These are phyloP conservation scores for Hyparrhenia diplandra DNA, from an alignment of 176 grass and related monocot genomes.

Conservation along the genomic window DNA sequence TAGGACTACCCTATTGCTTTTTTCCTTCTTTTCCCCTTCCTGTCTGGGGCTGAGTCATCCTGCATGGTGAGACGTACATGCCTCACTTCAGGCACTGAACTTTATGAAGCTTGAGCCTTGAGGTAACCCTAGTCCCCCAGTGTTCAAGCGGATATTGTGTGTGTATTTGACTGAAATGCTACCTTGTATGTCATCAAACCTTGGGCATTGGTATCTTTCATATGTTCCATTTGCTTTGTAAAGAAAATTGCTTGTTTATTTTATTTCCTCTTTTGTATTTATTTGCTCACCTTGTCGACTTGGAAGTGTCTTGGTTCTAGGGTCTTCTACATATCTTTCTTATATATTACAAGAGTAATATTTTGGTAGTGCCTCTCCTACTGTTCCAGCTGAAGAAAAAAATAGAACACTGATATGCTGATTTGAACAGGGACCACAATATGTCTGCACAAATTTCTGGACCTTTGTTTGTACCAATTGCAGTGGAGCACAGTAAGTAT, in stretches of 20 bases:
- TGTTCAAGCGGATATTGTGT: not conserved
- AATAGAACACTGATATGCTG: conserved; percentile 35
- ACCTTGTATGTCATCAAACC: not conserved
- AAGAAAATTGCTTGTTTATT: conserved; percentile 1
- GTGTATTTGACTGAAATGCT: not conserved
- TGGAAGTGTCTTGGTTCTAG: not conserved
- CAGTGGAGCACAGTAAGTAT: conserved; percentile 97
- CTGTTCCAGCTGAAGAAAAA: not conserved
- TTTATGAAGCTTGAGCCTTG: conserved; percentile 17
- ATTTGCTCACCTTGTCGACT: not conserved
- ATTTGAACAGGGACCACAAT: conserved; percentile 86
- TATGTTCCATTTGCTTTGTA: conserved; percentile 25
- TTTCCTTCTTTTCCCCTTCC: not conserved
- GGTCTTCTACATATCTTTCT: not conserved
- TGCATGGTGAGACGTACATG: not conserved
- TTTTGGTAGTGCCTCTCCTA: not conserved
- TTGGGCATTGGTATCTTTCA: not conserved
- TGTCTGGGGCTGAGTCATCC: not conserved
- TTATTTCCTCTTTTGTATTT: not conserved
- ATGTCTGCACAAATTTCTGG: conserved; percentile 98
- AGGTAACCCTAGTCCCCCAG: not conserved
- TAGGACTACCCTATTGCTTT: not conserved
- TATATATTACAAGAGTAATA: not conserved
- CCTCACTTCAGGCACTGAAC: not conserved
- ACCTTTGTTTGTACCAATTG: conserved; percentile 98